phyloP scores from a whole-genome alignment of 768 basidiomycete genomes.

The Zangia roseola region DNA sequence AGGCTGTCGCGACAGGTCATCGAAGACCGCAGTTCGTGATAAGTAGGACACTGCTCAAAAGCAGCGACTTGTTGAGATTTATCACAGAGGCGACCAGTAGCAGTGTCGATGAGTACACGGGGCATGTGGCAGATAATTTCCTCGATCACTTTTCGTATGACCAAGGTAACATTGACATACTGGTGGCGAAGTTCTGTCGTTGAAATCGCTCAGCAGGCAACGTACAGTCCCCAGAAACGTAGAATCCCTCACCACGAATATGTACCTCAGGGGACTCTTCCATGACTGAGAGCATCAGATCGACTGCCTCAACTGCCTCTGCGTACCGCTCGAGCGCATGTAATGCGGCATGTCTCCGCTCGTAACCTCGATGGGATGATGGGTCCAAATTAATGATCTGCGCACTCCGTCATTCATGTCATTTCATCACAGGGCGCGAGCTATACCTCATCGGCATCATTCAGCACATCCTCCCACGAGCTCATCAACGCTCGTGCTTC shows the following conservation, averaged over 20 bases:
- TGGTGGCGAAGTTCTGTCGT: background rate
- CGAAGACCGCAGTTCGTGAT: background rate
- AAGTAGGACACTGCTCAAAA: background rate
- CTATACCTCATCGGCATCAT: conserved; percentile 1
- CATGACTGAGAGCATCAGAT: background rate
- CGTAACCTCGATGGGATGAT: conserved; percentile 2
- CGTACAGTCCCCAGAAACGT: background rate
- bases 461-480: background rate
- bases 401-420: background rate
- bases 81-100: background rate
- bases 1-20: background rate
- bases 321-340: background rate
- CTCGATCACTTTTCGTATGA: background rate
- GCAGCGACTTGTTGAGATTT: background rate
- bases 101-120: conserved; percentile 1
- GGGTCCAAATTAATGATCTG: conserved; percentile 1
- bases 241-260: background rate
- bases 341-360: conserved; percentile 1
- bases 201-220: background rate
- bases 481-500: background rate
- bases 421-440: background rate
- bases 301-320: background rate
- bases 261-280: background rate
- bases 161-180: background rate
- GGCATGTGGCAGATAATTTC: background rate